Evolutionary conservation across 148 eudicot genomes (phyloP).

Genomic region (Rhododendron molle): DNA sequence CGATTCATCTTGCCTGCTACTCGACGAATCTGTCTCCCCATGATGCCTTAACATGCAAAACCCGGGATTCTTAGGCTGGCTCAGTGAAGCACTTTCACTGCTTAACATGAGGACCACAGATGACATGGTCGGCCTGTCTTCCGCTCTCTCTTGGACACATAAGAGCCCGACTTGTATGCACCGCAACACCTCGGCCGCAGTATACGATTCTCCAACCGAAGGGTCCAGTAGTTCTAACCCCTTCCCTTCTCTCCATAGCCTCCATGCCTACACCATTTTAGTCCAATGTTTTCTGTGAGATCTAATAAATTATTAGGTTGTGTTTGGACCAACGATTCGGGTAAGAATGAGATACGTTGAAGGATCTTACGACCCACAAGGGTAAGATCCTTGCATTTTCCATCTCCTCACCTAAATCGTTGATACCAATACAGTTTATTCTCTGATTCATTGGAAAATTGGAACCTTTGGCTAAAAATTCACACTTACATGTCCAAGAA

Average conservation of each 20-base stretch:
- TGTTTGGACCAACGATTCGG: background rate
- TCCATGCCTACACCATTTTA: slow-evolving; percentile 60
- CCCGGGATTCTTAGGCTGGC: slow-evolving; percentile 63
- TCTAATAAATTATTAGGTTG: background rate
- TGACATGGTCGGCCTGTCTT: slow-evolving; percentile 82
- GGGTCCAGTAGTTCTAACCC: slow-evolving; percentile 50
- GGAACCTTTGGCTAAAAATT: background rate
- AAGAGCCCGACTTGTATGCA: slow-evolving; percentile 81
- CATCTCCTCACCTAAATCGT: background rate
- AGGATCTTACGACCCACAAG: background rate
- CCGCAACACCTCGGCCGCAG: slow-evolving; percentile 43
- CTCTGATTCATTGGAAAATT: background rate
- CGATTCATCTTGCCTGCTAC: slow-evolving; percentile 56
- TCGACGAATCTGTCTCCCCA: slow-evolving; percentile 46
- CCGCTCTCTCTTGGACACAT: slow-evolving; percentile 76
- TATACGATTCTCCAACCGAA: slow-evolving; percentile 29
- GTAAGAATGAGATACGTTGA: background rate
- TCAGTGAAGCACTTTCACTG: slow-evolving; percentile 47
- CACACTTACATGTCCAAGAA: slow-evolving; percentile 47
- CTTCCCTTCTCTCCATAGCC: slow-evolving; percentile 67
- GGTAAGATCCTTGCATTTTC: background rate
- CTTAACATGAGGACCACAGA: slow-evolving; percentile 61
- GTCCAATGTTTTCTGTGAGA: background rate
- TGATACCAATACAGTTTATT: background rate
- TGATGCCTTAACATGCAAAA: slow-evolving; percentile 36